Evolutionary conservation across 352 stramenopile genomes (phyloP).

Genomic region (Phytophthora gonapodyides): DNA sequence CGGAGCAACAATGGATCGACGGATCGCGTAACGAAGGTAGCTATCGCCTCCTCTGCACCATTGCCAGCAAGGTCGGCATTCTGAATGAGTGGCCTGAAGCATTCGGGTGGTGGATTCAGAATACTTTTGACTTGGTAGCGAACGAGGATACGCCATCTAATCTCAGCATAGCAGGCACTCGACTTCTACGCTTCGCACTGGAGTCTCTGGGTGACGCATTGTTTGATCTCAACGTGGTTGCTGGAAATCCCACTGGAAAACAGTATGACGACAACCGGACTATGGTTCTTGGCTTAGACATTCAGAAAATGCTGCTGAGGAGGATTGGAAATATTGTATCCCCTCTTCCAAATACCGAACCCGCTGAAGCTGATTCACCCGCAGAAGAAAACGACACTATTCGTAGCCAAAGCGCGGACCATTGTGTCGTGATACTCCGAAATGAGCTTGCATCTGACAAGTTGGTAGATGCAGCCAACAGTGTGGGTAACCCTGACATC

Average conservation of each 20-base stretch:
- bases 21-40: conserved; percentile 19
- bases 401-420: conserved; percentile 12
- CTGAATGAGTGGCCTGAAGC: conserved; percentile 24
- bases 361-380: neutral
- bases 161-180: conserved; percentile 20
- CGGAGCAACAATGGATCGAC: neutral
- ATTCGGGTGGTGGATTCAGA: conserved; percentile 36
- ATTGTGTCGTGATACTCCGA: conserved; percentile 56
- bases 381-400: neutral
- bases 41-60: conserved; percentile 29
- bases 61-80: conserved; percentile 18
- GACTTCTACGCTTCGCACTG: conserved; percentile 30
- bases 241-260: conserved; percentile 3
- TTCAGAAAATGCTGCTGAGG: conserved; percentile 43
- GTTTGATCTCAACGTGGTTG: conserved; percentile 28
- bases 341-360: conserved; percentile 11
- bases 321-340: conserved; percentile 38
- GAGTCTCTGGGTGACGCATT: conserved; percentile 32
- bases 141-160: conserved; percentile 7
- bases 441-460: conserved; percentile 48
- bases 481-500: conserved; percentile 46
- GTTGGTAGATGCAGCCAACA: conserved; percentile 49
- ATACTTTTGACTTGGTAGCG: conserved; percentile 21
- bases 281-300: conserved; percentile 28
- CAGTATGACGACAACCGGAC: neutral